A percentile compares a stretch with the other conserved stretches of the same genome.
Evolutionary conservation across 2,329 filamentous ascomycete species (phyloP).

Genomic region (Byssochlamys sp.): DNA sequence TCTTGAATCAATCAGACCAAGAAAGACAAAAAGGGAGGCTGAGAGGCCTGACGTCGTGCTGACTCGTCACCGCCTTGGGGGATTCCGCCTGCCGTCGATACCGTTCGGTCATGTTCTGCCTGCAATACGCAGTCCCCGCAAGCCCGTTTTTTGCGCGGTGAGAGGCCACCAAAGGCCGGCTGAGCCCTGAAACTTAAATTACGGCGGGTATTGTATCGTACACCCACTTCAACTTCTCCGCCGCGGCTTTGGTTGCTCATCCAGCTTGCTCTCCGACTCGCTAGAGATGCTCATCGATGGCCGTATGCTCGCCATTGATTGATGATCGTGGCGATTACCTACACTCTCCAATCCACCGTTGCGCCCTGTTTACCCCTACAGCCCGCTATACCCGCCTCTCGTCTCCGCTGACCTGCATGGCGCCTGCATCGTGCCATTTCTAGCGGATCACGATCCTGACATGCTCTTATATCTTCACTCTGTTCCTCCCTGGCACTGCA

Average conservation of each 20-base stretch:
- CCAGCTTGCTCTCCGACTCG: background rate
- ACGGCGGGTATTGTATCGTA: conserved; percentile 14
- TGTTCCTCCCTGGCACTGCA: background rate
- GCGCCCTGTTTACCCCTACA: background rate
- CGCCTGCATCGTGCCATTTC: conserved; percentile 1
- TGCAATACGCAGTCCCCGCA: background rate
- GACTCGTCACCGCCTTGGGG: background rate
- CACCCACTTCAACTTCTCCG: background rate
- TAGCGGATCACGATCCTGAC: background rate
- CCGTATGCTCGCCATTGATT: background rate
- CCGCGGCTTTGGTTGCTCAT: background rate
- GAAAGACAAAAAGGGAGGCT: background rate
- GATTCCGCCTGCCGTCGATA: background rate
- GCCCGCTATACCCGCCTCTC: background rate
- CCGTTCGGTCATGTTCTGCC: too few species aligned
- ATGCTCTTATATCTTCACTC: background rate
- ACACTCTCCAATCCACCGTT: background rate
- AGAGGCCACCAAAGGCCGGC: background rate
- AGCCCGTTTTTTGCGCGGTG: background rate
- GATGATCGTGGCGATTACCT: background rate
- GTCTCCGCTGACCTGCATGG: conserved; percentile 4
- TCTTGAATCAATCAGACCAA: background rate
- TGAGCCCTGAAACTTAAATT: conserved; percentile 11
- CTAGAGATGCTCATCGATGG: background rate
- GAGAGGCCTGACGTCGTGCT: background rate